Evolutionary conservation across 169 alveolate species (phyloP), one percentile per base, ranked within the genome.

Genomic region (Besnoitia besnoiti): DNA sequence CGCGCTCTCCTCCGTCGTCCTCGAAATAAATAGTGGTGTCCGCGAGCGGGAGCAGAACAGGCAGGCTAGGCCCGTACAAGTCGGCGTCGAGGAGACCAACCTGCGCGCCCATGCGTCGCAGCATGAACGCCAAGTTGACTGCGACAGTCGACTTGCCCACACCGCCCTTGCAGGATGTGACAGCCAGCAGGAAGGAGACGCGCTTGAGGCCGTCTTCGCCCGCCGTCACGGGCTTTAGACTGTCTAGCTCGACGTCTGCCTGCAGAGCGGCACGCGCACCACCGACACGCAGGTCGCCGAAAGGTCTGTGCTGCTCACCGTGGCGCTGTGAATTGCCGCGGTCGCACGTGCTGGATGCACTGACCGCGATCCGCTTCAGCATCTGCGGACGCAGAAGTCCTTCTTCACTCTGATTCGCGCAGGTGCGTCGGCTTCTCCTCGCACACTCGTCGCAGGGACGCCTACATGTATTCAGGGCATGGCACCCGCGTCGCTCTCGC

Each of bases 161-260:
- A 33, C 99, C 99, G 44, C 99, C 99, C 94, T 98, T 98, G 88
- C 99, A 98, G 73, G 98, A 96, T n/a, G 98, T 95, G 27, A 98
- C 97, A 47, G 99, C 99, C 7, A 98, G 94, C 76, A 98, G 97
- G 40, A 67, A 93, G 33, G 88, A 87, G 4, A 93, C 93, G 0
- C 77, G 55, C 4, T 67, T 27, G 42, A 92, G 73, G 27, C 85
- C 85, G 84, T n/a, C 62, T n/a, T n/a, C n/a, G n/a, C n/a, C n/a
- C n/a, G n/a, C n/a, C n/a, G n/a, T 46, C 42, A 37, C 35, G 37
- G 87, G 30, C 44, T 73, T 73, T 39, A 30, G 84, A 39, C 84
- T 73, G 46, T 39, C 46, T n/a, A 77, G 39, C 50, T 46, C 61
- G 0, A 39, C n/a, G 61, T 77, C 87, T 33, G 40, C 59, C 87